Conservation (phyloP, 257 asterid species). For the Rubia yunnanensis region DNA sequence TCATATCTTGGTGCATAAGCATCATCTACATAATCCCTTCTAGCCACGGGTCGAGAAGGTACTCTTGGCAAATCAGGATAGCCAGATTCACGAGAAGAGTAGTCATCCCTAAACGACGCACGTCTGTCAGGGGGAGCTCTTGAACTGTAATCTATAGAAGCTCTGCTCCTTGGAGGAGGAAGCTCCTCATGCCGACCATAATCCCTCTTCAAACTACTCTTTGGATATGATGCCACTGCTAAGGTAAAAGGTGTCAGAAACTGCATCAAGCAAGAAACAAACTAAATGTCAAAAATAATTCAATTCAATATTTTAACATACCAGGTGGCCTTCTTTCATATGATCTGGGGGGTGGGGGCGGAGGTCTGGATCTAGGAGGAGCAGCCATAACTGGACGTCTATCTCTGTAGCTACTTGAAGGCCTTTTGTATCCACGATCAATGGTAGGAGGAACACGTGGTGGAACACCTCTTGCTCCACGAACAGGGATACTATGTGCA, state of each 20-base stretch:
- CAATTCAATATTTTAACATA: conserved; percentile 22
- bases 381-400: conserved; percentile 58
- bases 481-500: conserved; percentile 46
- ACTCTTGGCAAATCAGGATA: conserved; percentile 73
- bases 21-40: conserved; percentile 82
- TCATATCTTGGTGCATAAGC: conserved; percentile 72
- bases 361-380: conserved; percentile 70
- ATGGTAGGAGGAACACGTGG: conserved; percentile 48
- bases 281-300: conserved; percentile 1
- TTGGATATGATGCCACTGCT: conserved; percentile 67
- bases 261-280: conserved; percentile 9
- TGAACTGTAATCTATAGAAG: conserved; percentile 48
- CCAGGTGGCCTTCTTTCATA: conserved; percentile 94
- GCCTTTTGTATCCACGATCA: conserved; percentile 62
- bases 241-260: conserved; percentile 5
- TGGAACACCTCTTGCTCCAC: conserved; percentile 46
- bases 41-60: conserved; percentile 49
- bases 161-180: conserved; percentile 75
- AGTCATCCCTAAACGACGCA: conserved; percentile 61
- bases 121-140: conserved; percentile 71
- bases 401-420: conserved; percentile 47
- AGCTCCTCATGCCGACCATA: conserved; percentile 68
- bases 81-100: conserved; percentile 64
- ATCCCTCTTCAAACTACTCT: conserved; percentile 64
- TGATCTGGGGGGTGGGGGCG: conserved; percentile 64